Conservation (phyloP, 257 asterid genomes). For the Nicotiana sylvestris region DNA sequence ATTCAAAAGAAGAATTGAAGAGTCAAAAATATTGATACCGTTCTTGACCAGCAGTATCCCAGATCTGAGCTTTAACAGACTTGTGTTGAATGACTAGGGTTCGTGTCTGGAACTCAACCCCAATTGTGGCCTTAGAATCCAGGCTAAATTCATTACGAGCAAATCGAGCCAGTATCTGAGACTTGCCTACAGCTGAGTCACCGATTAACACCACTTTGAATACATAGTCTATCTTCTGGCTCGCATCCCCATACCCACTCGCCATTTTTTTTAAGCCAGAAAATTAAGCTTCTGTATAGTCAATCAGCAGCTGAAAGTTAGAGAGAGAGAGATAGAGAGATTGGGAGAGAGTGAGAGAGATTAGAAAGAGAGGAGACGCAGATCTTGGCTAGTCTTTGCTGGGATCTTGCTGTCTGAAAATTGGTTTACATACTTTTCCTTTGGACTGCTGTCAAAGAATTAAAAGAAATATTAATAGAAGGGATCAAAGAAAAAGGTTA, state of each 20-base stretch:
- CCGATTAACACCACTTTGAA: conserved; percentile 15
- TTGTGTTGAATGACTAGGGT: conserved; percentile 10
- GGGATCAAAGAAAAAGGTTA: no score
- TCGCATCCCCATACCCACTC: conserved; percentile 11
- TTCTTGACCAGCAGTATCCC: conserved; percentile 24
- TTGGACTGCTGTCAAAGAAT: neutral
- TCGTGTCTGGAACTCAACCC: conserved; percentile 16
- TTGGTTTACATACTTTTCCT: neutral
- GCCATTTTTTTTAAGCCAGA: neutral
- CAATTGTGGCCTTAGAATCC: conserved; percentile 17
- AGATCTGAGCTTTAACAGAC: conserved; percentile 20
- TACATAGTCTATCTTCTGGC: conserved; percentile 11
- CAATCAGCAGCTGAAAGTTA: neutral
- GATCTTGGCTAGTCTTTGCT: neutral
- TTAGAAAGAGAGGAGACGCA: neutral
- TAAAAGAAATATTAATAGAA: no score
- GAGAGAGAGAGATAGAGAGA: neutral
- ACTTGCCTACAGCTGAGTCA: conserved; percentile 17
- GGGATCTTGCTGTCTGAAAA: neutral
- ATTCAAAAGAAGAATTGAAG: neutral
- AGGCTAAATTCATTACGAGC: conserved; percentile 14
- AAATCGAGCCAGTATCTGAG: conserved; percentile 11
- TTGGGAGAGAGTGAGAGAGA: neutral
- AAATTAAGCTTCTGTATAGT: neutral
- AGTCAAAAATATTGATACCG: neutral